phyloP scores from a whole-genome alignment of 306 rosid genomes.

The Rosa rugosa region DNA sequence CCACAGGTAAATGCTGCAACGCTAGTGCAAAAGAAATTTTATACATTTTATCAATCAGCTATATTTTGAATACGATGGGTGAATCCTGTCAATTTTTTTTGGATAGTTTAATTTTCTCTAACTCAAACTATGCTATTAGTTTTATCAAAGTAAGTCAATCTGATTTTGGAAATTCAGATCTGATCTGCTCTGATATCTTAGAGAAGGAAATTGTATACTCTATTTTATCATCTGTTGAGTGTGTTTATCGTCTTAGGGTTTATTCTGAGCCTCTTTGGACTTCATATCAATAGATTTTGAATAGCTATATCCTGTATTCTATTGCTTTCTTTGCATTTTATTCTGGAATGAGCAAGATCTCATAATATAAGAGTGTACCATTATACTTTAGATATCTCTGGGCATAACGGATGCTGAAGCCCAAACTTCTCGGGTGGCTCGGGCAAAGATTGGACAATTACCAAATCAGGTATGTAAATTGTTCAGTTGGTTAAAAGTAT shows the following conservation, averaged over 20 bases:
- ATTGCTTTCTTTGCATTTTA: not conserved
- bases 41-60: not conserved
- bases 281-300: not conserved
- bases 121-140: not conserved
- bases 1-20: constrained; percentile 30
- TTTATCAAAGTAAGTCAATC: not conserved
- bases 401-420: constrained; percentile 26
- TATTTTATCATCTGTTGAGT: not conserved
- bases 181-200: not conserved
- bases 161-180: not conserved
- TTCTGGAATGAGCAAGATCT: not conserved
- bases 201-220: not conserved
- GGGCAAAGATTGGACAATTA: constrained; percentile 16
- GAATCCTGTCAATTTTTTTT: not conserved
- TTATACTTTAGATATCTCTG: constrained; percentile 13
- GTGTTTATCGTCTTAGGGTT: not conserved
- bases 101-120: not conserved
- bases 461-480: constrained; percentile 11
- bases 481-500: not conserved
- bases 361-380: not conserved
- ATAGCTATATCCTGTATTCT: not conserved
- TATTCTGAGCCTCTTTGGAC: not conserved
- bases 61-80: not conserved
- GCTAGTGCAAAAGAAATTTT: not conserved
- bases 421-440: constrained; percentile 16